Base-by-base conservation (phyloP, 352 stramenopile species). In the Globisporangium nunn region DNA sequence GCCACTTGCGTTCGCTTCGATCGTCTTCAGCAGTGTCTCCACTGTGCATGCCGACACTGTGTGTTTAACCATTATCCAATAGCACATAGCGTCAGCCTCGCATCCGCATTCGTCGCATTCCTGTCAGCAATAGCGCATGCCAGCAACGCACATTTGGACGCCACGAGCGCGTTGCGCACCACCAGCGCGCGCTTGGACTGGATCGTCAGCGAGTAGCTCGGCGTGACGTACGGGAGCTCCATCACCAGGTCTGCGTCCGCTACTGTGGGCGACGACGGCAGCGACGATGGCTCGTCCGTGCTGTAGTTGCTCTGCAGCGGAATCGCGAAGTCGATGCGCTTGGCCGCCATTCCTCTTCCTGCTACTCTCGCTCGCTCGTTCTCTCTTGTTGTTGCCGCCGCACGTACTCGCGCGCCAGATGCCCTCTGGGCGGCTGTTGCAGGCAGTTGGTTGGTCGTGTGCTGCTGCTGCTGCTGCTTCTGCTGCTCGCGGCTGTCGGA, bases 101-200 rank as follows among this genome's bases (percentile, higher is more conserved):
- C 37, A 11, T 11, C 7, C 37, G 37, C 37, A 43, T 17, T 6
- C 37, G 10, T 17, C 15, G 17, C 17, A 54, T 0, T 1, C 30
- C 48, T 14, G 41, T 37, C 1, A 11, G 18, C 23, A 28, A 15
- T 23, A 23, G 23, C 23, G 23, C 23, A 23, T 23, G 23, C 23
- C 23, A 29, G 14, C 11, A 5, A 37, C 48, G 6, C 10, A 18
- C 29, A 45, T 6, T 87, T 82, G 1, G 77, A 81, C 4, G 72
- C 81, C 15, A 91, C 75, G 4, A 93, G 71, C 11, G 83, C 77
- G 48, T 93, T 90, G 54, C 71, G 75, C 50, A 91, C 71, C 28
- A 64, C 48, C 65, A 81, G 63, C 45, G 85, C 83, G 54, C 81
- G 77, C 66, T 82, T 91, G 50, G 78, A 79, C 56, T 91, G 77